Conservation (phyloP, 306 rosid genomes). For the Adenanthera pavonina region DNA sequence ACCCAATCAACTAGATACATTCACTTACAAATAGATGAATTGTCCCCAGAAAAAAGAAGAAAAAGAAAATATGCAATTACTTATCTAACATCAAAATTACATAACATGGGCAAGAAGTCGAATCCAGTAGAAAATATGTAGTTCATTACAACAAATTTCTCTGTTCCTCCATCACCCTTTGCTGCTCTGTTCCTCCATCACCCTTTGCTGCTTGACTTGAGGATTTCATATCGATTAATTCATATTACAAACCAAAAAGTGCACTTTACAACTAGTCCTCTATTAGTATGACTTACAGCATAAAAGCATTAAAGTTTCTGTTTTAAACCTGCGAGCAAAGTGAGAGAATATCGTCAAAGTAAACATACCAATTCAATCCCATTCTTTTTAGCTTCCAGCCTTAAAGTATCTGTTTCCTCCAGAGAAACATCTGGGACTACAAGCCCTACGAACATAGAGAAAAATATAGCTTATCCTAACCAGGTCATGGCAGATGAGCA, state of each 20-base stretch:
- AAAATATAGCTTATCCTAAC: conserved; percentile 5
- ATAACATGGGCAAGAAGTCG: not conserved
- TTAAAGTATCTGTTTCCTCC: conserved; percentile 73
- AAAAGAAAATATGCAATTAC: not conserved
- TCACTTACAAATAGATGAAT: not conserved
- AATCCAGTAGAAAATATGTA: not conserved
- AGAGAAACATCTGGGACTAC: conserved; percentile 96
- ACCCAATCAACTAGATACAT: conserved; percentile 17
- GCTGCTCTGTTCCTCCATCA: conserved; percentile 26
- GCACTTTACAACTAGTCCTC: not conserved
- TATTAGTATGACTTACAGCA: conserved; percentile 3
- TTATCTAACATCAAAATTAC: conserved; percentile 2
- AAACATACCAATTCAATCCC: conserved; percentile 80
- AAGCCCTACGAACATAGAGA: conserved; percentile 62
- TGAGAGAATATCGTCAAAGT: conserved; percentile 21
- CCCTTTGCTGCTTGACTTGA: conserved; percentile 19
- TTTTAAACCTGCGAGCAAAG: conserved; percentile 27
- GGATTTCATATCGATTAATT: conserved; percentile 15
- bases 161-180: conserved; percentile 25
- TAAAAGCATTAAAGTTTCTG: conserved; percentile 26
- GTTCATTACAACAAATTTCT: conserved; percentile 26
- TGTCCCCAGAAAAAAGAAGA: not conserved
- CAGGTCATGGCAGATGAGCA: conserved; percentile 19
- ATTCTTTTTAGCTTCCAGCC: conserved; percentile 76
- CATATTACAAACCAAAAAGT: not conserved